Conservation (phyloP, 225 moss, liverwort and hornwort genomes). For the Physcomitrium patens region DNA sequence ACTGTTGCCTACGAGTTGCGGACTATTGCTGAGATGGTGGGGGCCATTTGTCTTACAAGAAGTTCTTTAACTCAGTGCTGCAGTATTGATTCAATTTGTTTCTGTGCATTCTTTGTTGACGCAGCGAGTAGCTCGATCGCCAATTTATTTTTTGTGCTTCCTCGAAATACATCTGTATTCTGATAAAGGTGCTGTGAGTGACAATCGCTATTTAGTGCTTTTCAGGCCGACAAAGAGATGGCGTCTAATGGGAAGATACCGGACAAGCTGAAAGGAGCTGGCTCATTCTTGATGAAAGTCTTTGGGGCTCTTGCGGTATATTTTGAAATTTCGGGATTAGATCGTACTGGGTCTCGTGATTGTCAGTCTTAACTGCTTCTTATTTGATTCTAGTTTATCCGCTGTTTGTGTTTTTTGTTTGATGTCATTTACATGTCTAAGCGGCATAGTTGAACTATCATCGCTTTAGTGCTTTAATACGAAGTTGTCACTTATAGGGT, state of each 20-base stretch:
- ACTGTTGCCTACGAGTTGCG: constrained; percentile 84
- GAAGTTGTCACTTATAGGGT: constrained; percentile 1
- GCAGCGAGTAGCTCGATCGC: background rate
- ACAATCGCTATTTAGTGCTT: constrained; percentile 16
- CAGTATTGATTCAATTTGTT: constrained; percentile 25
- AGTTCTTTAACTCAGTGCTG: constrained; percentile 13
- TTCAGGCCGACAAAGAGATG: constrained; percentile 91
- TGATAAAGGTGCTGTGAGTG: constrained; percentile 12
- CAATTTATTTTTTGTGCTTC: constrained; percentile 14
- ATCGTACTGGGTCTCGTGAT: background rate
- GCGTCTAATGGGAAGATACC: constrained; percentile 82
- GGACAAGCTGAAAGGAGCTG: constrained; percentile 93
- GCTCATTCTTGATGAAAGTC: constrained; percentile 96
- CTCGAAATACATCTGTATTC: background rate
- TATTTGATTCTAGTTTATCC: background rate
- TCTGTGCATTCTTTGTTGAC: constrained; percentile 26
- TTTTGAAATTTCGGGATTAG: constrained; percentile 21
- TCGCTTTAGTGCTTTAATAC: background rate
- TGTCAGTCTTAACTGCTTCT: background rate
- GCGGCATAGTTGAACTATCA: background rate
- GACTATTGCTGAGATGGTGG: constrained; percentile 87
- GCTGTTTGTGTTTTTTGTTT: background rate
- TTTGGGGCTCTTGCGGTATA: constrained; percentile 93
- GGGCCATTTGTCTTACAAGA: constrained; percentile 32
- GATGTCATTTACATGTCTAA: background rate